Evolutionary conservation across 2,329 filamentous ascomycete genomes (phyloP), one percentile per base, ranked within the genome.

Genomic region (Clonostachys rhizophaga): DNA sequence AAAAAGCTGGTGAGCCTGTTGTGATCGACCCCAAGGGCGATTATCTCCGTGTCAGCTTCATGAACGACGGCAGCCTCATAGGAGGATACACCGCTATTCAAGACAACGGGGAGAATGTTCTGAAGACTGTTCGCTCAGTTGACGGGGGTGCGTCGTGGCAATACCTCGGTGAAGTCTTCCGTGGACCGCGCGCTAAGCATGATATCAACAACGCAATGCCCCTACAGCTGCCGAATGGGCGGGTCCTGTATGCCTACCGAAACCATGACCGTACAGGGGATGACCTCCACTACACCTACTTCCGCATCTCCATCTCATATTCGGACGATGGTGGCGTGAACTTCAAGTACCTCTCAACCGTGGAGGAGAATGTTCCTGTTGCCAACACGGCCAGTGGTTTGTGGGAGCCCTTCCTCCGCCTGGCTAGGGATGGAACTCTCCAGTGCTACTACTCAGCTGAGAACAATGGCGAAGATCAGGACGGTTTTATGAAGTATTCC

Each of bases 331-430:
- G 57, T 16, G 72, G 70, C 30, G 47, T 36, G 24, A 62, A 52
- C 1, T 75, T 66, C 58, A 49, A 49, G 14, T 71, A 62, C 50
- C 58, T 66, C 3, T 55, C 54, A 3, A 54, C 58, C 2, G 58
- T 64, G 14, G 56, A 51, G 35, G 48, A 64, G 49, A 56, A 54
- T 50, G 18, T 47, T 47, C 24, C 24, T 10, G 20, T 47, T 47
- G 5, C 49, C 42, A 6, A 42, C 50, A 43, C 41, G 34, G 20
- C 24, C 14, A 67, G 67, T 34, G 71, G 71, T 3, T 56, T 66
- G 6, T 75, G 71, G 70, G 71, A 75, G 49, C 72, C 72, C 0
- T 73, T 73, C 50, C 44, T 75, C 16, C 59, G 70, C 6, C 52
- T 65, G 3, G 65, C 64, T 1, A 49, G 52, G 2, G 64, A 71